A percentile compares a stretch with the other conserved stretches of the same genome.
Conservation (phyloP, 345 rosid species). For the Citrus sinensis region DVS_A1.0 CM039167.1:7134501-7135000, state of each 20-base stretch:
- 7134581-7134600: constrained; percentile 97
- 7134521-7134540: constrained; percentile 93
- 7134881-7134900: constrained; percentile 91
- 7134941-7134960: constrained; percentile 82
- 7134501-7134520: constrained; percentile 90
- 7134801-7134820: constrained; percentile 82
- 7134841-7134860: constrained; percentile 93
- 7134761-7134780: constrained; percentile 94
- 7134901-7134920: constrained; percentile 89
- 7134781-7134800: constrained; percentile 94
- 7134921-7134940: constrained; percentile 73
- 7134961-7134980: constrained; percentile 86
- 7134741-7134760: constrained; percentile 92
- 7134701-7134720: constrained; percentile 94
- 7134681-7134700: constrained; percentile 44
- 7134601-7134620: constrained; percentile 21
- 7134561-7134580: constrained; percentile 96
- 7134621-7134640: not conserved
- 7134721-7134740: constrained; percentile 94
- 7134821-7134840: constrained; percentile 85
- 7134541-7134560: constrained; percentile 90
- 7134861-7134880: constrained; percentile 88
- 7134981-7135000: constrained; percentile 17
- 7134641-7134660: not conserved
- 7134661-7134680: not conserved